Evolutionary conservation across 2,329 filamentous ascomycete genomes (phyloP).

Genomic region (Verticillium klebahnii): DNA sequence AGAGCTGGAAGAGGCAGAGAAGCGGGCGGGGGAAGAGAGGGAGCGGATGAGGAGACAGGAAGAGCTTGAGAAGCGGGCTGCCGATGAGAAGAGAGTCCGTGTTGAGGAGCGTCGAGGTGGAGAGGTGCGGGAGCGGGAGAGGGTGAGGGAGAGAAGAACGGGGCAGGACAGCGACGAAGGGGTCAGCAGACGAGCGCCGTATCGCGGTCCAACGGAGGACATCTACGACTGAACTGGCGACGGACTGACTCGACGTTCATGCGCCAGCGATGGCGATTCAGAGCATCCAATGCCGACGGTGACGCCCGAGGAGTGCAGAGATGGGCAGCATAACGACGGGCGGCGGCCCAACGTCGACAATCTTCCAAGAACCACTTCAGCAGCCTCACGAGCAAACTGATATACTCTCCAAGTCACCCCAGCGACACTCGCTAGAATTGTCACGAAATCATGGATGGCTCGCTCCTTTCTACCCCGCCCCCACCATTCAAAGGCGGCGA

Average conservation of each 20-base stretch:
- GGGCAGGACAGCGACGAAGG: neutral
- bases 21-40: neutral
- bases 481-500: conserved; percentile 12
- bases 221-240: neutral
- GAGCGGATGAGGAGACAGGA: neutral
- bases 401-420: neutral
- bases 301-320: neutral
- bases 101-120: neutral
- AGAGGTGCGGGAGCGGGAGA: neutral
- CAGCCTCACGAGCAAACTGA: neutral
- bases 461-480: neutral
- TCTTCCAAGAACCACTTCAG: neutral
- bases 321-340: neutral
- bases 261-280: neutral
- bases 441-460: too few relatives aligned
- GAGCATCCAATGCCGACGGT: neutral
- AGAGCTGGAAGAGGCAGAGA: neutral
- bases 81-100: neutral
- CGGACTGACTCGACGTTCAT: neutral
- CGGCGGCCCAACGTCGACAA: neutral
- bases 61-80: neutral
- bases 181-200: neutral
- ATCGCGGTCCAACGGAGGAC: neutral
- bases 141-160: neutral
- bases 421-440: neutral